A percentile compares a stretch with the other conserved stretches of the same genome.
Conservation (phyloP, 2,329 filamentous ascomycete genomes). For the Sporothrix variecibatus region DNA sequence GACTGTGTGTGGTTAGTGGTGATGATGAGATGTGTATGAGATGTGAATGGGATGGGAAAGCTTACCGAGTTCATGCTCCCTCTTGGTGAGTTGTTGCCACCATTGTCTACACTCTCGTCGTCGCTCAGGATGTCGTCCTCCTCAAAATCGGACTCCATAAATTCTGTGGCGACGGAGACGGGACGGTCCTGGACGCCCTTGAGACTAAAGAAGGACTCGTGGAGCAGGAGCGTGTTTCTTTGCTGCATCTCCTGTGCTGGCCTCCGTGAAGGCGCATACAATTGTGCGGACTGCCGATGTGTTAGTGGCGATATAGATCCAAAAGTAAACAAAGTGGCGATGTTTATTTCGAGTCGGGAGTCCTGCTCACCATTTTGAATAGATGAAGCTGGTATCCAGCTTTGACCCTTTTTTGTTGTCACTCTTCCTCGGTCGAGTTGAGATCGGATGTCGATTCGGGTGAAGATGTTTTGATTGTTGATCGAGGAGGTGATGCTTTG, state of each 20-base stretch:
- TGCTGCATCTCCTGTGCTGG: constrained; percentile 55
- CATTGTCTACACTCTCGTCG: constrained; percentile 56
- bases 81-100: constrained; percentile 63
- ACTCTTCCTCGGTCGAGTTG: not conserved
- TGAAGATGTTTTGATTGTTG: not conserved
- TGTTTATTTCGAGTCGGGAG: no score
- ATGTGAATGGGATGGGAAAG: not conserved
- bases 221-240: constrained; percentile 44
- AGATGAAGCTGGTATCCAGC: constrained; percentile 4
- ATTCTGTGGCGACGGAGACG: constrained; percentile 71
- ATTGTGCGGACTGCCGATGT: constrained; percentile 29
- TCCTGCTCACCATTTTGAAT: constrained; percentile 18
- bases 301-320: constrained; percentile 14
- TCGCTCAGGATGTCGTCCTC: constrained; percentile 64
- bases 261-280: constrained; percentile 34
- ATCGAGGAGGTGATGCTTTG: not conserved
- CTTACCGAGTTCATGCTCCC: constrained; percentile 72
- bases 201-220: constrained; percentile 63
- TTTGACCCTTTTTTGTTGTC: not conserved
- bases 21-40: not conserved
- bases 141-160: constrained; percentile 74
- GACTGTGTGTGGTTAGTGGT: constrained; percentile 48
- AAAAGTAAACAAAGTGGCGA: not conserved
- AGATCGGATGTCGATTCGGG: not conserved
- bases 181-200: constrained; percentile 59